Evolutionary conservation across 306 rosid species (phyloP).

Genomic region (Lathyrus aphaca): DNA sequence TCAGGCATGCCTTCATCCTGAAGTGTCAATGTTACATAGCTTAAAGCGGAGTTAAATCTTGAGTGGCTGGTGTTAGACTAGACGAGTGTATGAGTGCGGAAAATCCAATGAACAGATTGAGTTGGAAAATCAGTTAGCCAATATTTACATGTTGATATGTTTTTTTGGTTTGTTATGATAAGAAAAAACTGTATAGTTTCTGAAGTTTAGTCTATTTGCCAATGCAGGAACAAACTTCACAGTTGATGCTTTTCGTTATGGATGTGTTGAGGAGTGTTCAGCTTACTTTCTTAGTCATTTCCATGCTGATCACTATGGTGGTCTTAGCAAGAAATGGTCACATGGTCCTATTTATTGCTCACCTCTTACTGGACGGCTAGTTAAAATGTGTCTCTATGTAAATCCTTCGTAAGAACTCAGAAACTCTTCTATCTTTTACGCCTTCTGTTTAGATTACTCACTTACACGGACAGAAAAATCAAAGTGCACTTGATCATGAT

Average conservation of each 20-base stretch:
- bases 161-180: conserved; percentile 1
- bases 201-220: conserved; percentile 21
- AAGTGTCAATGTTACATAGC: not conserved
- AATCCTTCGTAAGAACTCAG: conserved; percentile 51
- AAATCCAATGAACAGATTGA: not conserved
- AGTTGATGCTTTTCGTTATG: conserved; percentile 65
- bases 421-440: conserved; percentile 12
- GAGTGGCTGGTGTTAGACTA: not conserved
- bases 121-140: conserved; percentile 4
- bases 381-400: conserved; percentile 55
- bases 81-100: not conserved
- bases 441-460: conserved; percentile 12
- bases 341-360: conserved; percentile 64
- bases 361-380: conserved; percentile 50
- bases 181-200: not conserved
- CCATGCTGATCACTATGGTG: conserved; percentile 59
- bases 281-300: conserved; percentile 62
- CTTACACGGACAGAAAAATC: conserved; percentile 3
- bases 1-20: not conserved
- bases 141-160: not conserved
- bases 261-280: conserved; percentile 51
- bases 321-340: conserved; percentile 62
- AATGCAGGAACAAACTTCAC: conserved; percentile 53
- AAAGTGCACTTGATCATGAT: not conserved
- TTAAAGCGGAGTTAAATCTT: not conserved